A percentile compares a stretch with the other conserved stretches of the same genome.
These are phyloP conservation scores for Entamoeba invadens DNA, from an alignment of 208 protist species.

Conservation along the genomic window DNA sequence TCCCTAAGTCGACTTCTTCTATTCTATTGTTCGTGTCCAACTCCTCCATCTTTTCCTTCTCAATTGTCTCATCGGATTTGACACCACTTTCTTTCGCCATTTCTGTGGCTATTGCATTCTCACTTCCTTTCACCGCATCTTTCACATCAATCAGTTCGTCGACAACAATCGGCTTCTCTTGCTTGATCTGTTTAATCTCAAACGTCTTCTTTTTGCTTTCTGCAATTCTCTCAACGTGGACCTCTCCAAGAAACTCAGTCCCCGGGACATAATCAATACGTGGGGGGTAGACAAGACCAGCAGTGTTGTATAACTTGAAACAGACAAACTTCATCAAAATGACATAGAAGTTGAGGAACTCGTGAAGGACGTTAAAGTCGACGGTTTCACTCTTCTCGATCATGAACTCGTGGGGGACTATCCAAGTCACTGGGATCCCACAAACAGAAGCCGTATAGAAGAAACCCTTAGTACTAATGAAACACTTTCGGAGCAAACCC, in stretches of 20 bases:
- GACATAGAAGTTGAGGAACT: conserved; percentile 86
- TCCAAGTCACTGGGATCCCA: conserved; percentile 76
- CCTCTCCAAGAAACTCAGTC: neutral
- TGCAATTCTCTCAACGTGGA: neutral
- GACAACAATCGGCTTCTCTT: neutral
- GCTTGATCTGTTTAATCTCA: neutral
- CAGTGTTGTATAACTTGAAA: conserved; percentile 68
- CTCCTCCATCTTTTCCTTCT: no score
- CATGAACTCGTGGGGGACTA: conserved; percentile 82
- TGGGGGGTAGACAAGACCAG: neutral
- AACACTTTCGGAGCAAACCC: conserved; percentile 66
- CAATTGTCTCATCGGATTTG: no score
- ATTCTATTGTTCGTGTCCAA: no score
- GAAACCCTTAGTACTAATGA: conserved; percentile 90
- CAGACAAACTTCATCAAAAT: conserved; percentile 81
- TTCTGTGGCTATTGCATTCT: neutral
- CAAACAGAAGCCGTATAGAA: conserved; percentile 88
- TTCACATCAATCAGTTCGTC: neutral
- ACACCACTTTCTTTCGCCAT: neutral
- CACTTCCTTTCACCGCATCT: neutral
- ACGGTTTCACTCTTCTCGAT: conserved; percentile 60
- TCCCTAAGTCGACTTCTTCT: no score
- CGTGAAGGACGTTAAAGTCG: conserved; percentile 75
- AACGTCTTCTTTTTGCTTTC: no score
- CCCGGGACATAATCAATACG: neutral